These are phyloP conservation scores for Phytophthora rubi DNA, from an alignment of 352 stramenopile species.

Conservation along the genomic window DNA sequence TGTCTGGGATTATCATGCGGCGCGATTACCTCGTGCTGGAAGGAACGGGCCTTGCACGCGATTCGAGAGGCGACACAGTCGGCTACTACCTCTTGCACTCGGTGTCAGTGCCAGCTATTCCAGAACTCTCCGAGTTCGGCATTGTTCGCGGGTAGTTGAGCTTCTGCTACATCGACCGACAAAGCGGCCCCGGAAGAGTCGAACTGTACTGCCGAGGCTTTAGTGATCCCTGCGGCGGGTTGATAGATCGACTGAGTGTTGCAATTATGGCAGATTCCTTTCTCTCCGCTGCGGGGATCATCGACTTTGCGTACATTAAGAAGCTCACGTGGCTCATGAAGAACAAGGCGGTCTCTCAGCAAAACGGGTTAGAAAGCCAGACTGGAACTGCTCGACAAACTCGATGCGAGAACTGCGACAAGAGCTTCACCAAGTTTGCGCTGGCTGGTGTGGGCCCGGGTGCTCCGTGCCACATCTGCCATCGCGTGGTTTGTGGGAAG, in stretches of 20 bases:
- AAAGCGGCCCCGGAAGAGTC: constrained; percentile 30
- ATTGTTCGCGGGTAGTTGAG: constrained; percentile 53
- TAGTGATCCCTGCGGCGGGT: constrained; percentile 51
- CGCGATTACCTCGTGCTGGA: constrained; percentile 62
- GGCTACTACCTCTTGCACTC: constrained; percentile 67
- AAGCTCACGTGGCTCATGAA: constrained; percentile 65
- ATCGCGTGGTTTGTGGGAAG: neutral
- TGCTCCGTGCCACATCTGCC: neutral
- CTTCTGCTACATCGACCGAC: constrained; percentile 55
- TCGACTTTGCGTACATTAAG: constrained; percentile 65
- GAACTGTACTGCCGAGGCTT: constrained; percentile 58
- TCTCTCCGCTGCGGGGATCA: constrained; percentile 40
- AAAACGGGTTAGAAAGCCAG: neutral
- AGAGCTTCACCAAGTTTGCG: constrained; percentile 2
- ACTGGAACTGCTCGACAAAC: neutral
- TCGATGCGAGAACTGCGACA: neutral
- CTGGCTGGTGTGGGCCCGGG: neutral
- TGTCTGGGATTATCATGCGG: constrained; percentile 48
- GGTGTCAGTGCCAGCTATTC: constrained; percentile 39
- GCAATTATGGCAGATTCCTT: constrained; percentile 47
- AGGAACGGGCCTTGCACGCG: constrained; percentile 39
- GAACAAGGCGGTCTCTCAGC: constrained; percentile 22
- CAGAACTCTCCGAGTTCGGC: constrained; percentile 47
- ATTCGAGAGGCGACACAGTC: constrained; percentile 44
- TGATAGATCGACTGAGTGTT: constrained; percentile 51